Conservation (phyloP, 257 asterid species). For the Coffea canephora region DNA sequence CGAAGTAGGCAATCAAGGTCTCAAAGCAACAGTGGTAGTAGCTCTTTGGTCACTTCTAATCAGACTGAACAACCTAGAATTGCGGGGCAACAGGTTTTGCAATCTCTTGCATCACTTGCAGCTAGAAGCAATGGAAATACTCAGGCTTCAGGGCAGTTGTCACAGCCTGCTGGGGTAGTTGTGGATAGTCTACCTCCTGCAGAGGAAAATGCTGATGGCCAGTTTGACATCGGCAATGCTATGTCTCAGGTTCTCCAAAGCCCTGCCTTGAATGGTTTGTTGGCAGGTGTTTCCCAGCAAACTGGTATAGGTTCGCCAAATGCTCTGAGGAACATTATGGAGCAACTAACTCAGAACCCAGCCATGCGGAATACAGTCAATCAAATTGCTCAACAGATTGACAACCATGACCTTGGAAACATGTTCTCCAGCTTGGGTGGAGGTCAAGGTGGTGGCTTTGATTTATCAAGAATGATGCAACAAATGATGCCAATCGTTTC, state of each 20-base stretch:
- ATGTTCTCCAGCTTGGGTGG: conserved; percentile 67
- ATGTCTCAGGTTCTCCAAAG: conserved; percentile 73
- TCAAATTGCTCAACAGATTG: conserved; percentile 91
- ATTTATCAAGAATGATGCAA: conserved; percentile 86
- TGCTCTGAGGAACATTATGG: conserved; percentile 78
- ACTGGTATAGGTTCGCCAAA: conserved; percentile 89
- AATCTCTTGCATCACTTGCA: conserved; percentile 62
- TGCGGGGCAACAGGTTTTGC: conserved; percentile 70
- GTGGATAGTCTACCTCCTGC: conserved; percentile 27
- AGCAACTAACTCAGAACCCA: conserved; percentile 77
- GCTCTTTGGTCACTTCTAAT: conserved; percentile 37
- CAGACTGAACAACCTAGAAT: conserved; percentile 42
- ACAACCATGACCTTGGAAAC: conserved; percentile 67
- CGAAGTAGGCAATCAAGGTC: conserved; percentile 47
- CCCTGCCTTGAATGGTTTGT: conserved; percentile 70
- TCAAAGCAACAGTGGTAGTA: conserved; percentile 35
- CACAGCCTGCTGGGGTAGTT: conserved; percentile 30
- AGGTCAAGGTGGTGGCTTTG: conserved; percentile 71
- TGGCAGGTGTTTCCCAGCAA: conserved; percentile 89
- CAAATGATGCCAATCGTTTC: conserved; percentile 98
- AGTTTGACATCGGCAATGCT: conserved; percentile 52
- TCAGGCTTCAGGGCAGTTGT: conserved; percentile 28
- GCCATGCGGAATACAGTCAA: conserved; percentile 80
- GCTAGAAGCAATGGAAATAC: conserved; percentile 31
- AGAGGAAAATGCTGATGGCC: conserved; percentile 36